phyloP scores from a whole-genome alignment of 129 eudicot species.

The Gnaphalium uliginosum region DNA sequence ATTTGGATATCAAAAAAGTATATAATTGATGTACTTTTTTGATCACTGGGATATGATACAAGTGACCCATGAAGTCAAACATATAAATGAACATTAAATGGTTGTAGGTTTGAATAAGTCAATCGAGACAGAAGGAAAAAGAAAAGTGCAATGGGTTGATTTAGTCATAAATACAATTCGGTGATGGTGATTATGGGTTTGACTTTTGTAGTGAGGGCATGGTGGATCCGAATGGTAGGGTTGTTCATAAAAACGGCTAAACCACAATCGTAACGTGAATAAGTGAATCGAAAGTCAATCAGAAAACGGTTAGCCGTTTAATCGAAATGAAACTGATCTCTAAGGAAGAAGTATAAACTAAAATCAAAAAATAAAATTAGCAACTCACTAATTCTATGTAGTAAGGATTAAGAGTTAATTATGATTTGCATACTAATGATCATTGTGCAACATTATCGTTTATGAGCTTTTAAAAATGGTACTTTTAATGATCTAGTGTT shows the following conservation, averaged over 20 bases:
- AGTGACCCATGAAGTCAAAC: constrained; percentile 8
- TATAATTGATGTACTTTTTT: background rate
- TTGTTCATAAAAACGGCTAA: background rate
- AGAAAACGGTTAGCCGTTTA: background rate
- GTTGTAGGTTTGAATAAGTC: constrained; percentile 29
- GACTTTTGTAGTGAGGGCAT: constrained; percentile 15
- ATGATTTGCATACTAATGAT: no score
- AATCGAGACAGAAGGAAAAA: constrained; percentile 9
- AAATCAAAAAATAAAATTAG: no score
- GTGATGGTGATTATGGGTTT: constrained; percentile 27
- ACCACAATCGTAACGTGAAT: background rate
- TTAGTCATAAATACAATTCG: constrained; percentile 26
- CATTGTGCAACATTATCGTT: no score
- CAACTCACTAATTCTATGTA: background rate
- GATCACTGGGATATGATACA: background rate
- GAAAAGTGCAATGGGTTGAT: constrained; percentile 10
- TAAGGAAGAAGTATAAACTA: no score
- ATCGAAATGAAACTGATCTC: background rate
- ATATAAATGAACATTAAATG: constrained; percentile 19
- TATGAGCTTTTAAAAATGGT: no score
- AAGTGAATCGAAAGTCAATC: background rate
- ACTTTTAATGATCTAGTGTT: no score
- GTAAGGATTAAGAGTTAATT: background rate
- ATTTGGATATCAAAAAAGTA: background rate
- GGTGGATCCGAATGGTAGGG: background rate